Conservation (phyloP, 2,329 filamentous ascomycete genomes). For the Trichoderma brevicompactum region DNA sequence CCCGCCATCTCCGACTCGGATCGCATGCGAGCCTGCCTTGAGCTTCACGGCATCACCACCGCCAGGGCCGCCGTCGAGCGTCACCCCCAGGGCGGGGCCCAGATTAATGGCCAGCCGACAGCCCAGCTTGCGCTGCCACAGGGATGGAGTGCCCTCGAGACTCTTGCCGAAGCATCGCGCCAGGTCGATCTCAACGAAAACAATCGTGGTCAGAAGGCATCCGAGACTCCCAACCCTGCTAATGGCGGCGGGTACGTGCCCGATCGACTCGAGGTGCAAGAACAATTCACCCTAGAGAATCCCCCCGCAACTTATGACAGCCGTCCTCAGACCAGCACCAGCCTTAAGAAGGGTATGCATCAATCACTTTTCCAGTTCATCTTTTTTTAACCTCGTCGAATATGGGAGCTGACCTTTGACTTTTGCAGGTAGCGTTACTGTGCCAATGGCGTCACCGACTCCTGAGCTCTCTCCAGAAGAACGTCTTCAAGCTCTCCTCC, state of each 20-base stretch:
- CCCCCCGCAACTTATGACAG: conserved; percentile 56
- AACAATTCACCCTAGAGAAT: conserved; percentile 63
- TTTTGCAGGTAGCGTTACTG: conserved; percentile 28
- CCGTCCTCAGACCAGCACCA: conserved; percentile 34
- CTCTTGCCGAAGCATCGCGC: conserved; percentile 84
- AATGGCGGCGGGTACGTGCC: conserved; percentile 33
- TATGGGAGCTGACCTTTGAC: conserved; percentile 28
- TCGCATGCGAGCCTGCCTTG: conserved; percentile 73
- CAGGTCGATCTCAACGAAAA: conserved; percentile 72
- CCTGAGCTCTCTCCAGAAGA: conserved; percentile 53
- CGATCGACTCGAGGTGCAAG: conserved; percentile 58
- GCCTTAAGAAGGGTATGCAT: conserved; percentile 36
- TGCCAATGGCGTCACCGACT: conserved; percentile 33
- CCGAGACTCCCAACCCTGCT: conserved; percentile 40
- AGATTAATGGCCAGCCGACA: conserved; percentile 39
- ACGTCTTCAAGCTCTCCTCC: conserved; percentile 54
- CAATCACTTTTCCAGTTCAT: neutral
- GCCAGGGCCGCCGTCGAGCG: conserved; percentile 44
- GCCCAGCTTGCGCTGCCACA: conserved; percentile 49
- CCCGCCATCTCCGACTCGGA: conserved; percentile 76
- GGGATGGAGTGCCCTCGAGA: conserved; percentile 81
- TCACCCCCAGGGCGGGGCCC: conserved; percentile 36
- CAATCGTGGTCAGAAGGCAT: conserved; percentile 53
- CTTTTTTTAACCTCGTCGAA: neutral
- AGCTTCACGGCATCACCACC: conserved; percentile 71